Evolutionary conservation across 169 alveolate genomes (phyloP), one percentile per base, ranked within the genome.

Genomic region (Plasmodium berghei): DNA sequence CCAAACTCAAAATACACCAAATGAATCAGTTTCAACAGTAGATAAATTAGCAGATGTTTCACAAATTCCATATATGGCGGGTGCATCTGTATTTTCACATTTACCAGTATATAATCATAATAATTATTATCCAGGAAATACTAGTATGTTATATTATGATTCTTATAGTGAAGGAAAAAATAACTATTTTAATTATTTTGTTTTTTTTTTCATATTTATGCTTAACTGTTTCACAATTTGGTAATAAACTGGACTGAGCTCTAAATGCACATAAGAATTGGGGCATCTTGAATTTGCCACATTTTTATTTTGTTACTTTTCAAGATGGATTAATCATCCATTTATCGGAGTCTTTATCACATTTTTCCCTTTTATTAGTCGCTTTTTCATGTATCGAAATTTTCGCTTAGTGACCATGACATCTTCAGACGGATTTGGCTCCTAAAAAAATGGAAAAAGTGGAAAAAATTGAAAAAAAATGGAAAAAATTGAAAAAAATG

Each of bases 381-480:
- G 56, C 70, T 86, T 86, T 14, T 86, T 74, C 87, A 86, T 59
- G 42, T 58, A 56, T 6, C 91, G 91, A 42, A 86, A 71, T 72
- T 86, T 70, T 28, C 91, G 45, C 59, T 86, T 86, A 10, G 91
- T 71, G 18, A 42, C n/a, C 34, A 48, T 9, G 18, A 86, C 28
- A 2, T 86, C 87, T 28, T 69, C 87, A 8, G 72, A 34, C 26
- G 52, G 10, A 18, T 49, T 28, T 1, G 45, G 20, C 9, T 70
- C 73, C 91, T 85, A 42, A 10, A 42, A 20, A 46, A 16, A 10
- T 10, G 5, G 45, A 8, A 9, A 40, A n/a, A 48, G 46, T 1
- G 22, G n/a, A n/a, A 0, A 14, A 16, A 16, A 40, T 16, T 69
- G 77, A 16, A 14, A 14, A 20, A 0, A 34, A 34, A n/a, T 0